Percentiles rank a stretch among this genome's conserved stretches.
These are phyloP conservation scores for Coniochaeta pulveracea DNA, from an alignment of 2,329 filamentous ascomycete species.

Conservation along the genomic window DNA sequence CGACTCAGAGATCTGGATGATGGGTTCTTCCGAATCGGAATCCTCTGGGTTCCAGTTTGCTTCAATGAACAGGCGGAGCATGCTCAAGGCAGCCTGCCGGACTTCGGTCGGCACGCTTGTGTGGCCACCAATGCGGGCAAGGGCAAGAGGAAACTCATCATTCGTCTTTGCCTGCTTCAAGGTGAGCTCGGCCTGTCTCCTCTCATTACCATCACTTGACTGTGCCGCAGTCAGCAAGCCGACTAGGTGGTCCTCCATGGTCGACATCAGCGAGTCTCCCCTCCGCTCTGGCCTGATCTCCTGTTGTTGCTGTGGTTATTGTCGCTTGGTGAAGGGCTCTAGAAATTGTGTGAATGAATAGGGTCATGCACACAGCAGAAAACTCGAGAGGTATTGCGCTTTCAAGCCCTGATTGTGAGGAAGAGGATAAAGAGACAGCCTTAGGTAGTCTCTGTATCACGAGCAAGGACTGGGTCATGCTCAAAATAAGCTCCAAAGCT, in stretches of 20 bases:
- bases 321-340: no score
- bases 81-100: slow-evolving; percentile 72
- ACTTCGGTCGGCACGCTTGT: slow-evolving; percentile 60
- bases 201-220: slow-evolving; percentile 60
- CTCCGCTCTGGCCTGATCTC: no score
- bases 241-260: slow-evolving; percentile 88
- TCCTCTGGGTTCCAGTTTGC: slow-evolving; percentile 71
- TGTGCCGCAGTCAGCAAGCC: slow-evolving; percentile 82
- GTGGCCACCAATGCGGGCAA: slow-evolving; percentile 73
- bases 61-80: slow-evolving; percentile 74
- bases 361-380: no score
- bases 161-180: slow-evolving; percentile 60
- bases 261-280: no score
- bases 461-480: no score
- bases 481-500: no score
- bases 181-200: slow-evolving; percentile 78
- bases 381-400: no score
- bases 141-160: slow-evolving; percentile 64
- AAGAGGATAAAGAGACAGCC: no score
- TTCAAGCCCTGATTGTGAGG: no score
- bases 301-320: no score
- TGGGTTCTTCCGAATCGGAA: slow-evolving; percentile 56
- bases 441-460: no score
- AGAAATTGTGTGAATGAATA: no score
- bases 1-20: slow-evolving; percentile 58